Conservation (phyloP, 371 early-diverging fungal genomes). For the Mucor ambiguus region DNA sequence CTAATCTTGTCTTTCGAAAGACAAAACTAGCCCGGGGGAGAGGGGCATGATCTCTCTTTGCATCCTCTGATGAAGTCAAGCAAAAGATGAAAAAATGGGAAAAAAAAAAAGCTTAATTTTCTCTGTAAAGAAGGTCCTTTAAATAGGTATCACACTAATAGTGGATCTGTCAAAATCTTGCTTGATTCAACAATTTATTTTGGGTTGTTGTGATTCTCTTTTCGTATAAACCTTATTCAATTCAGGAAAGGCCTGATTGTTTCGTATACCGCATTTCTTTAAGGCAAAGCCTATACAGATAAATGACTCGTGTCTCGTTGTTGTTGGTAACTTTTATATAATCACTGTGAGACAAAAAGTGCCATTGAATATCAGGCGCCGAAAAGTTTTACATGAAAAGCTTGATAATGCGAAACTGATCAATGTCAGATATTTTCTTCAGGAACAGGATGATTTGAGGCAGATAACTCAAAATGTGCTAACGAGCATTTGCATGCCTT, state of each 20-base stretch:
- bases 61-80: background rate
- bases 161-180: conserved; percentile 2
- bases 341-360: background rate
- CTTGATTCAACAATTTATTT: background rate
- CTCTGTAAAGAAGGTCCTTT: background rate
- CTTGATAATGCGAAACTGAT: background rate
- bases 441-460: background rate
- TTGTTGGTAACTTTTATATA: background rate
- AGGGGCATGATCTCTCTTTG: background rate
- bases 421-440: background rate
- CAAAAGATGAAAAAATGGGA: background rate
- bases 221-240: conserved; percentile 4
- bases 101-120: background rate
- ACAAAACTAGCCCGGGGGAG: background rate
- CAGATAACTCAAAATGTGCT: too few relatives aligned
- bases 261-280: background rate
- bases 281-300: background rate
- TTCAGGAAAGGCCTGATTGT: background rate
- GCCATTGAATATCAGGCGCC: background rate
- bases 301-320: background rate
- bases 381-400: background rate
- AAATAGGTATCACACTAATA: background rate
- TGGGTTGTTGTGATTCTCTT: conserved; percentile 3
- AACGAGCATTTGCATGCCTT: too few relatives aligned
- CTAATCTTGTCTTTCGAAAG: background rate